Evolutionary conservation across 305 asterid genomes (phyloP), one percentile per base, ranked within the genome.

Genomic region (Striga hermonthica): DNA sequence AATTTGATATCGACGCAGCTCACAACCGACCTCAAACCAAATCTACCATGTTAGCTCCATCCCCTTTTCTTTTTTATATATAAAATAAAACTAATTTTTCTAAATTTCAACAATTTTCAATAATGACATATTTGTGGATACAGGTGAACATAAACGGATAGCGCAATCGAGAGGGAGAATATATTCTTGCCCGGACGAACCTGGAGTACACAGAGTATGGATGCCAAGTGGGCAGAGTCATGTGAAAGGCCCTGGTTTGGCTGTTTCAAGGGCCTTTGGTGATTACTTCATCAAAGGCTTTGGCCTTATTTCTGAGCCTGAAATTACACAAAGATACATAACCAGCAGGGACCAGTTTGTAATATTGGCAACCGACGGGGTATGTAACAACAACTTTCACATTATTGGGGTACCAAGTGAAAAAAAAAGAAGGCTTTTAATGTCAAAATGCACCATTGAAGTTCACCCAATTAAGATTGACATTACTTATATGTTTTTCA

Each of bases 361-460:
- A 14, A 83, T 90, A 62, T 71, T 90, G 81, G 96, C 96, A 44
- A 84, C 95, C 4, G 97, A 87, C 75, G 96, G 96, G 80, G 95
- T 74, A 79, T 47, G 78, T 41, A 44, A 57, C 10, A 4, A 41
- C 9, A 41, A 41, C 10, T 41, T 41, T 5, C 7, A 41, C 47
- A 6, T 41, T 6, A 41, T 7, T 10, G 0, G 10, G 5, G 7
- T 6, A 9, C 47, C 47, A 6, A 41, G 10, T 41, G 47, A 39
- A 9, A 39, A 39, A 39, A 39, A 39, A 5, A 5, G 8, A 39
- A 39, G 8, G 8, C 5, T 39, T 39, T 5, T 3, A 5, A 13
- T 4, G 3, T 50, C 15, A 49, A 16, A 13, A 13, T 14, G 6
- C 9, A 14, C 28, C 2, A 8, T 9, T 50, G 6, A 15, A 3